These are phyloP conservation scores for Gossypium arboreum DNA, from an alignment of 345 rosid genomes.

Conservation along the genomic window DNA sequence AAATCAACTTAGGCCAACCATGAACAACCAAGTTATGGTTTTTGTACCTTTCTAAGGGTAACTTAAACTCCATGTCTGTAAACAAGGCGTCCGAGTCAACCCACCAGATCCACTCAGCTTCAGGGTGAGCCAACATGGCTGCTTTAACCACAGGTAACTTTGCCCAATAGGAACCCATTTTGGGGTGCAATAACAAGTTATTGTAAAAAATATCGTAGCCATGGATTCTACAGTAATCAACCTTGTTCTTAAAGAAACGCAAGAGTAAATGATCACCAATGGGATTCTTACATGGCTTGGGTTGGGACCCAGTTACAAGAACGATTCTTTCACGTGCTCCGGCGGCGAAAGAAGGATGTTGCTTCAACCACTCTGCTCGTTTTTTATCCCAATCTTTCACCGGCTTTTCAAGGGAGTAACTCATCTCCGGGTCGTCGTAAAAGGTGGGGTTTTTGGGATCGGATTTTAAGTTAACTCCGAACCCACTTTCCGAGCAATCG, in stretches of 20 bases:
- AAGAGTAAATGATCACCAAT: constrained; percentile 82
- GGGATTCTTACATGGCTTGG: constrained; percentile 74
- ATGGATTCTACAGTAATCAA: constrained; percentile 85
- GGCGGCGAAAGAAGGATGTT: constrained; percentile 64
- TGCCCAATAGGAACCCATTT: constrained; percentile 80
- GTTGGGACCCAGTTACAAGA: constrained; percentile 82
- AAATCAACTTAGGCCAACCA: constrained; percentile 75
- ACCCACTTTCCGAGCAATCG: constrained; percentile 18
- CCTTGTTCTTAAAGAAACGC: constrained; percentile 87
- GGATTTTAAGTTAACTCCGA: constrained; percentile 31
- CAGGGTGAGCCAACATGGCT: constrained; percentile 95
- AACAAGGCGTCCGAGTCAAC: constrained; percentile 90
- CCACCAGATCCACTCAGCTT: constrained; percentile 99
- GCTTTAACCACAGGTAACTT: constrained; percentile 71
- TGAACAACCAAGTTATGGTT: constrained; percentile 78
- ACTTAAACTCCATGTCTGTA: constrained; percentile 90
- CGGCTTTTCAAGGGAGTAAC: constrained; percentile 55
- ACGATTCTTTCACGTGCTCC: constrained; percentile 58
- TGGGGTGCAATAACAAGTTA: constrained; percentile 69
- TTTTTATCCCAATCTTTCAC: constrained; percentile 78
- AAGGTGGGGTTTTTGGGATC: constrained; percentile 62
- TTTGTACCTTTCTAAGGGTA: constrained; percentile 61
- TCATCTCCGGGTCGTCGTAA: constrained; percentile 71
- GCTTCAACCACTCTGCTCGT: constrained; percentile 59
- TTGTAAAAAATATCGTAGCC: constrained; percentile 81